Base-by-base conservation (phyloP, 116 monocot genomes). In the Zostera marina region DNA sequence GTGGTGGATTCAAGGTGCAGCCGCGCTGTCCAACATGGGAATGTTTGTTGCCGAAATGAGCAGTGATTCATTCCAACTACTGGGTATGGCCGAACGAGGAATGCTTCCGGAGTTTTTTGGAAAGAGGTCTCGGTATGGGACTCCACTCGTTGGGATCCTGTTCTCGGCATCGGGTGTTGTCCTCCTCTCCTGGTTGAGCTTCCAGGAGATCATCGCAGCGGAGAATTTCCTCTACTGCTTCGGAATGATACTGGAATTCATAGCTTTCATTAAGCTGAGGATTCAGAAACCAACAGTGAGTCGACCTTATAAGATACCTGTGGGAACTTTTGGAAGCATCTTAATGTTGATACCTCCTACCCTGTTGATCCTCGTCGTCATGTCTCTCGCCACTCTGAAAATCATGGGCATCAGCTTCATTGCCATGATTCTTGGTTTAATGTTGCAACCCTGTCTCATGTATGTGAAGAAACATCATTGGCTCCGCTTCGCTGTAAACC, bases 21-120 rank as follows among this genome's bases (percentile, higher is more conserved):
- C 89, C 17, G 84, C 89, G n/a, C 7, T 81, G 21, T 84, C 89
- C 13, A 89, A 89, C 59, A 81, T 84, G 81, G 89, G 89, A 4
- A 81, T 89, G 84, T 89, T 89, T 56, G 60, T 84, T 42, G 71
- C 89, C 1, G 84, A 89, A 61, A 89, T 89, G 89, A 78, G 81
- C 53, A 84, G 84, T 25, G 84, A 84, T 53, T 84, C 89, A 5
- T 89, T 84, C 52, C 84, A 84, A 52, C 84, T 89, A 19, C 78
- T 84, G 15, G 89, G 89, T 8, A 89, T 89, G 89, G 89, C 89
- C 8, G 84, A 89, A 48, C 45, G 84, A 39, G 89, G 84, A 52
- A 84, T 89, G 89, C 78, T 89, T 1, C 89, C 89, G 1, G 78
- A 77, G 53, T 75, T 84, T 38, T 89, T 89, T 45, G 54, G 69